phyloP scores from a whole-genome alignment of 2,329 filamentous ascomycete species.

The Zymoseptoria brevis region DNA sequence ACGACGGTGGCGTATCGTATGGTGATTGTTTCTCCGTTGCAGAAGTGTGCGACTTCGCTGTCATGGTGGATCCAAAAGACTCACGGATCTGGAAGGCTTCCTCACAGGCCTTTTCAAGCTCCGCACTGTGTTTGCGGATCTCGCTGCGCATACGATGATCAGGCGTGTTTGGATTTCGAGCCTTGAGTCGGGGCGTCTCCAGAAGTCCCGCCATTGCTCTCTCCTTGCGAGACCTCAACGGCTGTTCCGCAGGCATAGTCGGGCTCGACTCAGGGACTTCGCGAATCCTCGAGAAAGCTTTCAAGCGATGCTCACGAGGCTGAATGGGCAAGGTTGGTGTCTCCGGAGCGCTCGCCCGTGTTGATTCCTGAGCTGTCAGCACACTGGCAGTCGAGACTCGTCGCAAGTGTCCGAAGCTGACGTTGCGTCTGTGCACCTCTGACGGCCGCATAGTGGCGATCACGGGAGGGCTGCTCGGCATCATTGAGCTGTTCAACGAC shows the following conservation, averaged over 20 bases:
- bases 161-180: conserved; percentile 35
- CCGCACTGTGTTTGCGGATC: conserved; percentile 72
- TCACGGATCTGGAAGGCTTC: conserved; percentile 72
- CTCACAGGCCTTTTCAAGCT: conserved; percentile 83
- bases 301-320: conserved; percentile 18
- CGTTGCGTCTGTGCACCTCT: conserved; percentile 50
- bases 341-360: conserved; percentile 17
- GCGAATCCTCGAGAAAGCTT: conserved; percentile 14
- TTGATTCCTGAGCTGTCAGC: conserved; percentile 29
- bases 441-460: conserved; percentile 40
- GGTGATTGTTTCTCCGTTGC: conserved; percentile 26
- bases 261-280: conserved; percentile 24
- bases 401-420: conserved; percentile 54
- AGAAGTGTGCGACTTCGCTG: conserved; percentile 34
- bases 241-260: conserved; percentile 22
- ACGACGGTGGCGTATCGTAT: conserved; percentile 31
- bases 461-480: conserved; percentile 42
- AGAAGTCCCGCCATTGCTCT: conserved; percentile 15
- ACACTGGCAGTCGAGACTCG: conserved; percentile 37
- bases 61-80: conserved; percentile 46
- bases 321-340: conserved; percentile 22
- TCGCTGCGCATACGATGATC: conserved; percentile 62
- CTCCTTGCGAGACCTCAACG: conserved; percentile 30
- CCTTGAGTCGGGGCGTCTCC: conserved; percentile 27
- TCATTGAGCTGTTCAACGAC: conserved; percentile 40